Conservation (phyloP, 164 flowering plant genomes). For the Magnolia kwangsiensis region DNA sequence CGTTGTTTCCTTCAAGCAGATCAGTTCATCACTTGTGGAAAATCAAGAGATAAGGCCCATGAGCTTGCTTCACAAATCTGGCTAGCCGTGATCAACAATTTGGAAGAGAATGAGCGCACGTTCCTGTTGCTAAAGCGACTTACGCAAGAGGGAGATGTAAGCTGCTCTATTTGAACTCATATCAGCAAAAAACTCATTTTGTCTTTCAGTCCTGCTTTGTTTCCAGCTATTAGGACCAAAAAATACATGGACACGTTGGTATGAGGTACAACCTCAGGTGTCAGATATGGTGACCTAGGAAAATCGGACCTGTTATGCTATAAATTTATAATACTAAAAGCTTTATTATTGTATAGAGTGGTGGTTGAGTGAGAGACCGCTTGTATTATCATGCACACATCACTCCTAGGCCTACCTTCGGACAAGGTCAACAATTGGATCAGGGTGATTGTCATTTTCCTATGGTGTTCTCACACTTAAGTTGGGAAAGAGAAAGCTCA, state of each 20-base stretch:
- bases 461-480: too few relatives aligned
- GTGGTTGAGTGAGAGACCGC: background rate
- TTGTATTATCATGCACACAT: too few relatives aligned
- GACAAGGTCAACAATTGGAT: too few relatives aligned
- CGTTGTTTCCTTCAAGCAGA: constrained; percentile 38
- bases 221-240: background rate
- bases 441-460: too few relatives aligned
- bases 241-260: background rate
- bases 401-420: too few relatives aligned
- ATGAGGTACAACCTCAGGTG: background rate
- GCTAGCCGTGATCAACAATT: constrained; percentile 74
- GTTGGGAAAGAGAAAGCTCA: too few relatives aligned
- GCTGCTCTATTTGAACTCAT: constrained; percentile 13
- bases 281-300: background rate
- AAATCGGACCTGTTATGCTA: background rate
- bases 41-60: constrained; percentile 59
- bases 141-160: constrained; percentile 73
- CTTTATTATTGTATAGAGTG: background rate
- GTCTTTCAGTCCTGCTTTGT: background rate
- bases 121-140: constrained; percentile 62
- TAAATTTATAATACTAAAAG: background rate
- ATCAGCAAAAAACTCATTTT: background rate
- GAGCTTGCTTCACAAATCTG: constrained; percentile 76
- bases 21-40: constrained; percentile 81
- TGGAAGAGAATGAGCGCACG: constrained; percentile 72